These are phyloP conservation scores for Acer campestre DNA, from an alignment of 345 rosid species.

Conservation along the genomic window DNA sequence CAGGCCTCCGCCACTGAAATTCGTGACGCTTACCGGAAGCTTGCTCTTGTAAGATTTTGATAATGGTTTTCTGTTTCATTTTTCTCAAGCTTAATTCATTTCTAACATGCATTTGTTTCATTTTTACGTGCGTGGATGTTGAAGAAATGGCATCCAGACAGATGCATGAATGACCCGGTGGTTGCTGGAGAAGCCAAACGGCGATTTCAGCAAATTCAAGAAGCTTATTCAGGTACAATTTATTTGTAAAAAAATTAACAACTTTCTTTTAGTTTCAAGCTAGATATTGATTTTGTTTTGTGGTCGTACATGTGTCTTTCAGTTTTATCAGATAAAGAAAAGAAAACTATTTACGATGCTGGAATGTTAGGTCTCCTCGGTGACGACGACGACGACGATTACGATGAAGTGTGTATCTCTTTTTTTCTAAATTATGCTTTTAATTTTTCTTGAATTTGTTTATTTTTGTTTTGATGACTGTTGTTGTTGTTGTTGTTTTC, in stretches of 20 bases:
- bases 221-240: conserved; percentile 38
- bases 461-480: neutral
- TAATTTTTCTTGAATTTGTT: neutral
- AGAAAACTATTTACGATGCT: conserved; percentile 35
- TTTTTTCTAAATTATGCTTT: too few species aligned
- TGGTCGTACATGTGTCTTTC: neutral
- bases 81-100: too few species aligned
- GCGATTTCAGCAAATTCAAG: conserved; percentile 46
- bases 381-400: conserved; percentile 37
- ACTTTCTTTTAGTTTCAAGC: neutral
- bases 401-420: conserved; percentile 36
- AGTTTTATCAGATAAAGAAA: conserved; percentile 33
- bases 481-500: neutral
- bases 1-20: conserved; percentile 37
- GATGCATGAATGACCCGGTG: conserved; percentile 33
- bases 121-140: neutral
- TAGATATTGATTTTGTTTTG: neutral
- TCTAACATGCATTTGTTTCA: neutral
- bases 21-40: conserved; percentile 39
- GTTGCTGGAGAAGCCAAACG: conserved; percentile 35
- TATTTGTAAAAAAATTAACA: neutral
- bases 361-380: conserved; percentile 31
- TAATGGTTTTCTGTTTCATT: neutral
- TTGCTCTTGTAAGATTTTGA: conserved; percentile 28
- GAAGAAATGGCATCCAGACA: conserved; percentile 54